Evolutionary conservation across 2,329 filamentous ascomycete species (phyloP), one percentile per base, ranked within the genome.

Genomic region (Calonectria montana): DNA sequence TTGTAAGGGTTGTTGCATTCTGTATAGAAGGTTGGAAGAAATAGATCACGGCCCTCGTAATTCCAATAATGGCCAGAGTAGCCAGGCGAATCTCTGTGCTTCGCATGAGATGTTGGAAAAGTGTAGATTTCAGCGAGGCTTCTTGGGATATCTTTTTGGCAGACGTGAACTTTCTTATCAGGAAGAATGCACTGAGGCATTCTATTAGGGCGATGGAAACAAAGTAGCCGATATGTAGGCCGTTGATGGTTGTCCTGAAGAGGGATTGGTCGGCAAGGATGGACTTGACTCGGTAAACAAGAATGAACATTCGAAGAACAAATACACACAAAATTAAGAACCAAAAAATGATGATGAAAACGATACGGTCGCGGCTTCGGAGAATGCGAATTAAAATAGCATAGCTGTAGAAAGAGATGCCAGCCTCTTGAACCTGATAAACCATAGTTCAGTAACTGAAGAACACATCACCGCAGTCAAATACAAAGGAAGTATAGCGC

Each of bases 341-440:
- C 72, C 90, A 92, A 73, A 92, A 88, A 2, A 92, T 84, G 2
- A 78, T 78, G 50, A 86, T 83, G 71, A 90, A 90, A 13, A 88
- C 79, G 3, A 83, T 81, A 67, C 81, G 79, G 23, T 78, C 75
- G 18, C 71, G 74, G 63, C 85, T 85, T 65, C 84, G 85, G 1
- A 90, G 82, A n/a, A 89, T 84, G 31, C 87, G 84, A 18, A 84
- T 83, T 0, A 90, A 82, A 65, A 89, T 88, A 29, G 88, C 83
- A 75, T 88, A 90, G 70, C 88, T 88, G 59, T 86, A 86, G 62
- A 86, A 82, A 0, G 84, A 83, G 16, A 86, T 65, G 3, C 84
- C 83, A 0, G 82, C 83, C 78, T 86, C 85, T 79, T 86, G 84
- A 6, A 86, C 73, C 84, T 85, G 21, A 23, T 8, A 2, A 25